phyloP scores from a whole-genome alignment of 2,329 filamentous ascomycete genomes.

The Trichoderma asperellum region DNA sequence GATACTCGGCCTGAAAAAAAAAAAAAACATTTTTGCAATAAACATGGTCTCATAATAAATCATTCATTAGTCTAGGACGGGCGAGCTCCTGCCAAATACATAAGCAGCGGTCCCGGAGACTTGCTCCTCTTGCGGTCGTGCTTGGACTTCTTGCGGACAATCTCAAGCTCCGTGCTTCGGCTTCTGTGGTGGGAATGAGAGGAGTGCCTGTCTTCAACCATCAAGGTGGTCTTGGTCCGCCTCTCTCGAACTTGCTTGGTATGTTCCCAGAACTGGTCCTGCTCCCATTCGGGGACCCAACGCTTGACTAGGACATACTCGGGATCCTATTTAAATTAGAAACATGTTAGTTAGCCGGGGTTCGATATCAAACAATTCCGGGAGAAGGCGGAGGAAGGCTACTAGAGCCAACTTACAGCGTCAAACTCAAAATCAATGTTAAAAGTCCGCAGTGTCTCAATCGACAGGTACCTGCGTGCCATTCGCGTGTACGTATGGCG shows the following conservation, averaged over 20 bases:
- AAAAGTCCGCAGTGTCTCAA: slow-evolving; percentile 62
- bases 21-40: background rate
- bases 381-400: background rate
- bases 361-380: background rate
- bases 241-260: slow-evolving; percentile 66
- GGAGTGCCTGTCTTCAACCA: slow-evolving; percentile 52
- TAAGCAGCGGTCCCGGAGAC: slow-evolving; percentile 58
- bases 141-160: slow-evolving; percentile 58
- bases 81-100: slow-evolving; percentile 60
- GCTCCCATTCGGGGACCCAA: slow-evolving; percentile 72
- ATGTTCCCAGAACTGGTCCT: slow-evolving; percentile 73
- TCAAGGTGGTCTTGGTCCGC: slow-evolving; percentile 50
- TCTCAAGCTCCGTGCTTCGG: slow-evolving; percentile 51
- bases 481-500: slow-evolving; percentile 67
- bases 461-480: slow-evolving; percentile 62
- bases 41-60: background rate
- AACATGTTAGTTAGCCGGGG: background rate
- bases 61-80: slow-evolving; percentile 42
- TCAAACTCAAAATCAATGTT: slow-evolving; percentile 63
- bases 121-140: slow-evolving; percentile 57
- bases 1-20: background rate
- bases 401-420: slow-evolving; percentile 46
- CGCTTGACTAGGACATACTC: slow-evolving; percentile 74
- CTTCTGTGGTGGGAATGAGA: slow-evolving; percentile 44
- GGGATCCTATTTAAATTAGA: slow-evolving; percentile 54